Percentiles rank a stretch among this genome's conserved stretches.
phyloP scores from a whole-genome alignment of 2,329 filamentous ascomycete genomes.

The Sphaceloma murrayae region DNA sequence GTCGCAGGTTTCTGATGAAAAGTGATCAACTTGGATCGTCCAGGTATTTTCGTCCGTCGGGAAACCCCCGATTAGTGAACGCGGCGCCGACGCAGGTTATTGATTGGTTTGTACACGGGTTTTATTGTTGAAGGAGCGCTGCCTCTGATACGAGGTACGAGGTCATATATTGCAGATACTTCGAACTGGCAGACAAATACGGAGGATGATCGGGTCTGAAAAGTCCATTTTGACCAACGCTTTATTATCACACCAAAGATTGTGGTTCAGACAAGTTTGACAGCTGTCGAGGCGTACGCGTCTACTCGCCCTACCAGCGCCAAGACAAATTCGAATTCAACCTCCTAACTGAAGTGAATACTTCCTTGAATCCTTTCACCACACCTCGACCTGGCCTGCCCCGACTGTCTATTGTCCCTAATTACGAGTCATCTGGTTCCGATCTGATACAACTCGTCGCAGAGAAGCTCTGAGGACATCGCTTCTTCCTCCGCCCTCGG shows the following conservation, averaged over 20 bases:
- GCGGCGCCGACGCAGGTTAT: neutral
- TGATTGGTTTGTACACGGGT: neutral
- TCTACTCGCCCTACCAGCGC: neutral
- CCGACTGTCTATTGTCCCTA: neutral
- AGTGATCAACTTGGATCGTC: no score
- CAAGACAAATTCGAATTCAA: neutral
- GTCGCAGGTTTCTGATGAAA: neutral
- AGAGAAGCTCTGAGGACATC: neutral
- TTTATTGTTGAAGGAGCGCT: neutral
- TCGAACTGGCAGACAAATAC: no score
- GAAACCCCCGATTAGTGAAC: neutral
- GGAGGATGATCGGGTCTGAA: no score
- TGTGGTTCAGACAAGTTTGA: slow-evolving; percentile 10
- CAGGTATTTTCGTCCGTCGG: slow-evolving; percentile 21
- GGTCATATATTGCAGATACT: no score
- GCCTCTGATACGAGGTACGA: neutral
- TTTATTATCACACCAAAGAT: no score
- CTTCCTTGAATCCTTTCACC: slow-evolving; percentile 12
- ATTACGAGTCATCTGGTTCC: no score
- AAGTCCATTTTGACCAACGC: no score
- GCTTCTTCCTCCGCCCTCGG: neutral
- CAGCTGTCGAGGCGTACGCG: slow-evolving; percentile 1
- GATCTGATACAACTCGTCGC: no score
- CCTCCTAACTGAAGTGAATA: neutral
- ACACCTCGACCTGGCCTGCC: neutral